phyloP scores from a whole-genome alignment of 805 yeast species.

The Pichia cephalocereana region DNA sequence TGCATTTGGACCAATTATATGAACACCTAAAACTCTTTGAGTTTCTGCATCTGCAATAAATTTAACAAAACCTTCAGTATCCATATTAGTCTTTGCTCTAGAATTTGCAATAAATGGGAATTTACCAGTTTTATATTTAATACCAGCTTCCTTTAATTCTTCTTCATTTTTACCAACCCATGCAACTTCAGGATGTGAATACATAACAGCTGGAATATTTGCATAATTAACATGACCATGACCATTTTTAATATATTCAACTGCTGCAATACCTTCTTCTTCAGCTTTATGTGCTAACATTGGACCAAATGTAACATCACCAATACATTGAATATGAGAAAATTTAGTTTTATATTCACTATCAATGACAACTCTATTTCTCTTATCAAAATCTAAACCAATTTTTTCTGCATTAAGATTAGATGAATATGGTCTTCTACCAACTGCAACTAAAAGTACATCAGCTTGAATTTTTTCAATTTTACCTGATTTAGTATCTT shows the following conservation, averaged over 20 bases:
- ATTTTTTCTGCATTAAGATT: conserved; percentile 83
- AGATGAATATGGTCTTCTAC: conserved; percentile 94
- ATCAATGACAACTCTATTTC: conserved; percentile 91
- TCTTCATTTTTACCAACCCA: conserved; percentile 95
- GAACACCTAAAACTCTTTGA: conserved; percentile 92
- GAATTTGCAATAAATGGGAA: conserved; percentile 99
- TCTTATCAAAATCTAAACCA: conserved; percentile 85
- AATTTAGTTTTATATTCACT: conserved; percentile 85
- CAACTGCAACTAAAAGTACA: conserved; percentile 92
- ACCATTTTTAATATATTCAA: conserved; percentile 84
- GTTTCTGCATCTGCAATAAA: conserved; percentile 94
- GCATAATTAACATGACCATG: conserved; percentile 98
- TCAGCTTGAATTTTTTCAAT: conserved; percentile 78
- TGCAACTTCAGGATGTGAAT: conserved; percentile 98
- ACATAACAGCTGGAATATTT: conserved; percentile 97
- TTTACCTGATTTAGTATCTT: conserved; percentile 80
- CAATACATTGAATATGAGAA: conserved; percentile 93
- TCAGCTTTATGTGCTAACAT: conserved; percentile 99
- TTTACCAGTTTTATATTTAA: conserved; percentile 88
- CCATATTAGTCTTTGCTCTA: conserved; percentile 96
- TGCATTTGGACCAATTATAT: conserved; percentile 96
- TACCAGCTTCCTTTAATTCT: conserved; percentile 56
- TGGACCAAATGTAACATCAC: conserved; percentile 97
- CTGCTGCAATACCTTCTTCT: conserved; percentile 99
- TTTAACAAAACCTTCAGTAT: conserved; percentile 96